Base-by-base conservation (phyloP, 805 yeast species). In the Starmera pachycereana region DNA sequence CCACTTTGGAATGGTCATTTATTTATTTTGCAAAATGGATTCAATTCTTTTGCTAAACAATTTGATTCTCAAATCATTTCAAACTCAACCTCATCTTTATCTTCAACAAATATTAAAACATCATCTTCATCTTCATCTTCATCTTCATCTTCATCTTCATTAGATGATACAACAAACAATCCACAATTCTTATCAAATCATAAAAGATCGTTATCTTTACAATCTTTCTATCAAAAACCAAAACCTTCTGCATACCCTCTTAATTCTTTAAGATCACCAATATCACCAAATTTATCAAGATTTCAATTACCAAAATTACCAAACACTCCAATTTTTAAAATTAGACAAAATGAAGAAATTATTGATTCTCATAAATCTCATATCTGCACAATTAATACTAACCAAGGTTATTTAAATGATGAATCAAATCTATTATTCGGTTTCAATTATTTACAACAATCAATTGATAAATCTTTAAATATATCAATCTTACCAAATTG, bases 271-370 rank as follows among this genome's bases (percentile, higher is more conserved):
- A 42, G 53, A 11, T 36, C 44, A 10, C 40, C 48, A 36, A 40
- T 38, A 2, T 49, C 56, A 3, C 55, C 61, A 27, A 51, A 54
- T 19, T 43, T 61, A 11, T 67, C 79, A 4, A 72, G 76, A 47
- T 78, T 78, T 49, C 62, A 65, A 30, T 61, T 78, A 30, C 85
- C 85, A 1, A 63, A 60, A 16, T 55, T 50, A 37, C 62, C 60
- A 18, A 54, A 40, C 45, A 52, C 50, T 46, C 77, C 70, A 47
- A 61, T 73, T 29, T 70, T 70, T 54, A 66, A 66, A 46, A 61
- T 68, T 7, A 54, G 71, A 34, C 72, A 69, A 64, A 74, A 76
- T 44, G 85, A 78, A 51, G 83, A 78, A 49, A 43, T 61, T 16
- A 16, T 42, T 34, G 48, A 49, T 27, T 39, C 41, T 34, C 47